Base-by-base conservation (phyloP, 192 early-diverging fungal species). In the Backusella psychrophila region DNA sequence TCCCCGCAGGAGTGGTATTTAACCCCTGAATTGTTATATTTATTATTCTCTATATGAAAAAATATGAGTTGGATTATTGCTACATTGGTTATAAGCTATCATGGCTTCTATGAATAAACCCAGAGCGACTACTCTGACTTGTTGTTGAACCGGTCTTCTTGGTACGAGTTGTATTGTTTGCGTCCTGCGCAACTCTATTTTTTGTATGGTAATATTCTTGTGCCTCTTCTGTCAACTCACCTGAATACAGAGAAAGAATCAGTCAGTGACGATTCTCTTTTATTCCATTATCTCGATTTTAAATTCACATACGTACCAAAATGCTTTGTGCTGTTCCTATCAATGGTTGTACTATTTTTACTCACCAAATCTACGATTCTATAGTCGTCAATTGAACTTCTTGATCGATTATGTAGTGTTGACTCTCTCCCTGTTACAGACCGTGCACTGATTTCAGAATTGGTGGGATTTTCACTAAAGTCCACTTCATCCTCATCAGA, bases 401-500 rank as follows among this genome's bases (percentile, higher is more conserved):
- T 63, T 3, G 56, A 63, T 23, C 56, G 56, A 11, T 63, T 63
- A 9, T 29, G 26, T 14, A 63, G 56, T 8, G 4, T 4, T 14
- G 56, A 26, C 8, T 14, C 23, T 12, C 21, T 23, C 0, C 56
- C 23, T 63, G 56, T 29, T 63, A 8, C 2, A 63, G 56, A 63
- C 23, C 21, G 23, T 29, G 56, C 9, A 14, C 26, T 9, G 4
- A 11, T 29, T 9, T 29, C 23, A 63, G 56, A 63, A 63, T 29
- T 29, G 2, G 12, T 12, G 23, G 12, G 12, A 29, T 63, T 3
- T 0, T 36, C 75, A 41, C 34, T 41, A 31, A 65, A 34, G 4
- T 71, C 65, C 4, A 42, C 44, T 19, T 76, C 75, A 11, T 76
- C 75, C 12, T 76, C 75, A 17, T 70, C 52, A 12, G 70, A 71